Evolutionary conservation across 2,329 filamentous ascomycete genomes (phyloP), one percentile per base, ranked within the genome.

Genomic region (Botrytis elliptica): DNA sequence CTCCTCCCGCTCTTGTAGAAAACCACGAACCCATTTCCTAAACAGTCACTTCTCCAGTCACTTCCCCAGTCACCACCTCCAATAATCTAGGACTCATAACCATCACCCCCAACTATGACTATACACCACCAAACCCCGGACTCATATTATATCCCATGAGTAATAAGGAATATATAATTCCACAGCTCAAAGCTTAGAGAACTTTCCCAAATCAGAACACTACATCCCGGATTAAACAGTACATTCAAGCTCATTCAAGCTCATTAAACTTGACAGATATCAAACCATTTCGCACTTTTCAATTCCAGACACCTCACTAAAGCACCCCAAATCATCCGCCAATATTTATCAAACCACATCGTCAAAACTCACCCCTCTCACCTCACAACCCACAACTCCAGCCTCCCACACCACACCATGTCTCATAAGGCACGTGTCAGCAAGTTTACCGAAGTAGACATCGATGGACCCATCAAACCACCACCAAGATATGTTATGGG

Each of bases 151-250:
- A 12, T 14, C 25, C 20, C 12, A 49, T 49, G 25, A 55, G 49
- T n/a, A 55, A n/a, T n/a, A 55, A 7, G 12, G 0, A n/a, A 6
- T n/a, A 16, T 8, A n/a, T 16, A 55, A 55, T n/a, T 7, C 25
- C 9, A 55, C 49, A n/a, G 10, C 49, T n/a, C 4, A 52, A 10
- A n/a, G 12, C 25, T 55, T n/a, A 25, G 22, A 6, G 49, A 55
- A n/a, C 4, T 14, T 55, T 3, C 25, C 12, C 5, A 55, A n/a
- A 25, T n/a, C 49, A 55, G 12, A 55, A 7, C 4, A 16, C 2
- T 0, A n/a, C 49, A 55, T n/a, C 12, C 5, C 0, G 7, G 12
- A 16, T n/a, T 16, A 22, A 25, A 16, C 9, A 6, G 12, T n/a
- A n/a, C 5, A 3, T 55, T 55, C 25, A 16, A n/a, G 0, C 20